phyloP scores from a whole-genome alignment of 768 basidiomycete species.

The Leucocoprinus sp. region DNA sequence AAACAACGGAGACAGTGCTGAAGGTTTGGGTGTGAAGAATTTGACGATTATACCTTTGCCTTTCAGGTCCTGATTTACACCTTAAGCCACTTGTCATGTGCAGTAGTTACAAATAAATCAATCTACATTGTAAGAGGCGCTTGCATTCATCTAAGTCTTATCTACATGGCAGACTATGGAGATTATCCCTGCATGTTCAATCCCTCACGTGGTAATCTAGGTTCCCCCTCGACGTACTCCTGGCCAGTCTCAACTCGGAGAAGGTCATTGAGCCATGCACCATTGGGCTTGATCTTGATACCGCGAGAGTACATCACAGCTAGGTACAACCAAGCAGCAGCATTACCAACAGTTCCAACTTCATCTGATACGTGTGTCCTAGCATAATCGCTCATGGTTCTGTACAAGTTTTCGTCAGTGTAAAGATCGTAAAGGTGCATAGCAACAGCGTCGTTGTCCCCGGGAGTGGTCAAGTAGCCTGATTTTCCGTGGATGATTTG shows the following conservation, averaged over 20 bases:
- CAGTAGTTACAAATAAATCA: neutral
- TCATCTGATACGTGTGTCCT: conserved; percentile 76
- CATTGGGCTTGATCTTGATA: conserved; percentile 69
- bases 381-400: conserved; percentile 57
- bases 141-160: no score
- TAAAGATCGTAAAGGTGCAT: conserved; percentile 68
- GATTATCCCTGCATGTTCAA: conserved; percentile 49
- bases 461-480: conserved; percentile 74
- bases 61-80: no score
- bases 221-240: conserved; percentile 57
- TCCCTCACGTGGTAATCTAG: conserved; percentile 57
- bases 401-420: conserved; percentile 64
- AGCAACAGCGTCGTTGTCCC: conserved; percentile 71
- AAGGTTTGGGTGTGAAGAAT: no score
- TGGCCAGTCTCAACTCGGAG: conserved; percentile 70
- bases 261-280: conserved; percentile 81
- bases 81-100: no score
- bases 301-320: conserved; percentile 78
- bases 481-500: conserved; percentile 85
- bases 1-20: no score
- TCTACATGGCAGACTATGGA: neutral
- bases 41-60: no score
- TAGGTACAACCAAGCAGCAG: conserved; percentile 51
- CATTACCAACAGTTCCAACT: conserved; percentile 78
- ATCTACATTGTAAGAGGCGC: no score